These are phyloP conservation scores for Pythium insidiosum DNA, from an alignment of 352 stramenopile genomes.

Conservation along the genomic window DNA sequence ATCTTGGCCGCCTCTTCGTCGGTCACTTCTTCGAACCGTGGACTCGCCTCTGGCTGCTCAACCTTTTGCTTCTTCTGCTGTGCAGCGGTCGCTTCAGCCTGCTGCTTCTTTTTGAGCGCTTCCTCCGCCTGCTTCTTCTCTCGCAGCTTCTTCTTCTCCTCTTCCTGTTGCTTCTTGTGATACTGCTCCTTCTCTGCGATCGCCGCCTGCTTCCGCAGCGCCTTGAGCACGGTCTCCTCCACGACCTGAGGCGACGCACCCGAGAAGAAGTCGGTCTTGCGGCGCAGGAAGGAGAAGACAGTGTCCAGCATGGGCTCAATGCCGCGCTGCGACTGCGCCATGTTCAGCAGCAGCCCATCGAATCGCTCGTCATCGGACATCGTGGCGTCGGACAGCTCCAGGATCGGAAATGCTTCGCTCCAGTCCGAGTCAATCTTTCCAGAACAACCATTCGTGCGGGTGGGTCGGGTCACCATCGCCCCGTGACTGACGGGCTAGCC, in stretches of 20 bases:
- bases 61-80: conserved; percentile 27
- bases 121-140: conserved; percentile 47
- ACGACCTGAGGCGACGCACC: conserved; percentile 73
- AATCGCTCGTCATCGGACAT: conserved; percentile 79
- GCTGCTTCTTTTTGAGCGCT: conserved; percentile 44
- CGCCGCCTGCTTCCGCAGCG: conserved; percentile 89
- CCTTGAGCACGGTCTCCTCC: conserved; percentile 82
- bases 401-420: too few relatives aligned
- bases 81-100: conserved; percentile 30
- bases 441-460: too few relatives aligned
- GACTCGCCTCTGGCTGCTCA: conserved; percentile 19
- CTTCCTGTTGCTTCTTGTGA: conserved; percentile 66
- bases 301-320: conserved; percentile 98
- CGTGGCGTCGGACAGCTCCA: too few relatives aligned
- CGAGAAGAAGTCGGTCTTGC: conserved; percentile 99
- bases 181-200: conserved; percentile 78
- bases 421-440: too few relatives aligned
- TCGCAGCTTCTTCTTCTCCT: conserved; percentile 38
- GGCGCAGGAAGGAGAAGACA: conserved; percentile 97
- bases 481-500: too few relatives aligned
- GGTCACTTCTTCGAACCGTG: conserved; percentile 77
- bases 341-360: conserved; percentile 96
- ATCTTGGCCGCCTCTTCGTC: conserved; percentile 43
- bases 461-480: too few relatives aligned
- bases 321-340: conserved; percentile 94